phyloP scores from a whole-genome alignment of 1,284 basidiomycete species.

The Austroboletus niveus region DNA sequence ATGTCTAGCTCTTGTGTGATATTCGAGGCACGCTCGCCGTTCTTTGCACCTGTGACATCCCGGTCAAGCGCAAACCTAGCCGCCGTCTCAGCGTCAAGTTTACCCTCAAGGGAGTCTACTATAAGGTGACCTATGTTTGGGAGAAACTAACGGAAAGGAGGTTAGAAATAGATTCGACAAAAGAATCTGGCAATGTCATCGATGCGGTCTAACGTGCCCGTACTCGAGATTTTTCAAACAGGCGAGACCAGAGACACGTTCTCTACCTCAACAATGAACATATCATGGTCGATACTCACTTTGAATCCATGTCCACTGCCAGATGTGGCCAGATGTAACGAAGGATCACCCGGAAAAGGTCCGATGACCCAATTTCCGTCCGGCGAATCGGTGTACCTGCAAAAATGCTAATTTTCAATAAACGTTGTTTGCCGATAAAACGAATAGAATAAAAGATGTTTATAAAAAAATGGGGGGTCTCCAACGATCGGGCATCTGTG shows the following conservation, averaged over 20 bases:
- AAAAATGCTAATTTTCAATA: background rate
- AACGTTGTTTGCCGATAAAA: background rate
- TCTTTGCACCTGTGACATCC: conserved; percentile 26
- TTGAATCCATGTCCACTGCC: conserved; percentile 86
- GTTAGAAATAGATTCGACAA: too few relatives aligned
- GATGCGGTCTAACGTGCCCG: background rate
- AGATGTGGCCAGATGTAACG: conserved; percentile 69
- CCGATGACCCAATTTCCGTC: conserved; percentile 84
- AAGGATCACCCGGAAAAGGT: conserved; percentile 52
- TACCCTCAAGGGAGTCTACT: conserved; percentile 67
- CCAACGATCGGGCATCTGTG: background rate
- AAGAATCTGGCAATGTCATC: background rate
- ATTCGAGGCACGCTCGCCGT: conserved; percentile 33
- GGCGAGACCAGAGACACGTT: too few relatives aligned
- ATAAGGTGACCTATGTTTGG: conserved; percentile 80
- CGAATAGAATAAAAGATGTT: background rate
- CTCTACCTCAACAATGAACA: background rate
- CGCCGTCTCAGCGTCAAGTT: conserved; percentile 47
- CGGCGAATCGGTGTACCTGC: conserved; percentile 74
- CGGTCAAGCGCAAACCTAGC: conserved; percentile 56
- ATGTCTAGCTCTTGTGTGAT: conserved; percentile 42
- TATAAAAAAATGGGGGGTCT: conserved; percentile 13
- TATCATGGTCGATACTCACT: conserved; percentile 37
- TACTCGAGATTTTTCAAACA: too few relatives aligned
- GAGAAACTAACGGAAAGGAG: conserved; percentile 58